Percentiles rank a stretch among this genome's conserved stretches.
Evolutionary conservation across 2,329 filamentous ascomycete genomes (phyloP).

Genomic region (Teratosphaeriaceae sp.): DNA sequence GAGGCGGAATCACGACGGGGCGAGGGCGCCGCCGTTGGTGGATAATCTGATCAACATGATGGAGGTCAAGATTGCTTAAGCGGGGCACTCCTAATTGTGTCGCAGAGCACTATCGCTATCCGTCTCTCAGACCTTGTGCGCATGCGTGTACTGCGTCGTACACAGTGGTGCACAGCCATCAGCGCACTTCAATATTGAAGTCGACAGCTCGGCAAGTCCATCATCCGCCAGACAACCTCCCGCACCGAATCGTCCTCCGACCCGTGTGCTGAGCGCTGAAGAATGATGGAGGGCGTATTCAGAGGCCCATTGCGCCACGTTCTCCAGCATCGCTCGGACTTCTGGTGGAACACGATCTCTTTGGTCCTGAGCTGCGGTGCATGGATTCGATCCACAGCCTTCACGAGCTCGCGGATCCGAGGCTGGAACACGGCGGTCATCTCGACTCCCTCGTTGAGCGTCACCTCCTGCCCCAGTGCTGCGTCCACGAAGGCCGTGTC

Average conservation of each 20-base stretch:
- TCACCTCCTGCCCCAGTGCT: not conserved
- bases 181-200: not conserved
- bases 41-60: conserved; percentile 62
- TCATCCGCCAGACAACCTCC: conserved; percentile 3
- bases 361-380: not conserved
- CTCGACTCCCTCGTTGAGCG: not conserved
- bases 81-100: no score
- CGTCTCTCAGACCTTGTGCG: no score
- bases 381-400: not conserved
- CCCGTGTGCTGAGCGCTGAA: not conserved
- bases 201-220: conserved; percentile 5
- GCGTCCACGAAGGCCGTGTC: not conserved
- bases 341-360: conserved; percentile 1
- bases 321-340: not conserved
- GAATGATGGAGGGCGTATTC: not conserved
- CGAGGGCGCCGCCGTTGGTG: conserved; percentile 51
- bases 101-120: no score
- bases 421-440: not conserved
- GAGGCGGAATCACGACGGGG: conserved; percentile 43
- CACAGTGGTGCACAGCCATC: no score
- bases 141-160: no score
- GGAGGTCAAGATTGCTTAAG: no score
- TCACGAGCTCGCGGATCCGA: not conserved
- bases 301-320: conserved; percentile 5
- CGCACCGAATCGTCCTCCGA: not conserved